Base-by-base conservation (phyloP, 805 yeast genomes). In the Pichia sporocuriosa region DNA sequence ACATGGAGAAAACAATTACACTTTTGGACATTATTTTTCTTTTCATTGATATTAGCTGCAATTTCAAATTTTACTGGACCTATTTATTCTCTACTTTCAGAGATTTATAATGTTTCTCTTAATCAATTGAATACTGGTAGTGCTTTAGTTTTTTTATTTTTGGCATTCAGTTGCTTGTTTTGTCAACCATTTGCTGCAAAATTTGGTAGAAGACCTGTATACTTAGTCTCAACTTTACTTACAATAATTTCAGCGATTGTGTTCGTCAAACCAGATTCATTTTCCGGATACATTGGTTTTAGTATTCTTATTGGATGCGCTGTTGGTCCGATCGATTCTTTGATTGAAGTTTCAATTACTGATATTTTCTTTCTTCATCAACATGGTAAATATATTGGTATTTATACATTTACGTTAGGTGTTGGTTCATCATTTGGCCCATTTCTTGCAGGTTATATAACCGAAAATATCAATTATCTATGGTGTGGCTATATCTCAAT, bases 401-500 rank as follows among this genome's bases (percentile, higher is more conserved):
- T 69, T 5, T 72, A 72, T 51, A 65, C 71, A 35, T 47, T 70
- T 46, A 69, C 75, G 16, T 68, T 70, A 13, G 68, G 74, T 9
- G 60, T 69, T 5, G 77, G 77, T n/a, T 68, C 75, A 0, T 71
- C 66, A 43, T 54, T 72, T 40, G 77, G 77, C 4, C 77, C 77
- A 1, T 56, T 72, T 25, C 54, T 64, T 35, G 73, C 73, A 7
- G 84, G 84, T 19, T 75, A 77, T 53, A 75, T 82, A 43, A 68
- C 79, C 3, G 67, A 70, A 22, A 55, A 66, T 25, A 62, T 66
- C 21, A 68, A 72, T 16, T 85, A 83, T 66, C 65, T 81, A 48
- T 84, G 94, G 94, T 83, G 81, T 10, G 86, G 88, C 20, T 79
- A 79, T 73, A 61, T 71, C 42, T 75, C 75, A 23, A 76, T 77